Evolutionary conservation across 2,329 filamentous ascomycete species (phyloP), one percentile per base, ranked within the genome.

Genomic region (Colletotrichum truncatum): DNA sequence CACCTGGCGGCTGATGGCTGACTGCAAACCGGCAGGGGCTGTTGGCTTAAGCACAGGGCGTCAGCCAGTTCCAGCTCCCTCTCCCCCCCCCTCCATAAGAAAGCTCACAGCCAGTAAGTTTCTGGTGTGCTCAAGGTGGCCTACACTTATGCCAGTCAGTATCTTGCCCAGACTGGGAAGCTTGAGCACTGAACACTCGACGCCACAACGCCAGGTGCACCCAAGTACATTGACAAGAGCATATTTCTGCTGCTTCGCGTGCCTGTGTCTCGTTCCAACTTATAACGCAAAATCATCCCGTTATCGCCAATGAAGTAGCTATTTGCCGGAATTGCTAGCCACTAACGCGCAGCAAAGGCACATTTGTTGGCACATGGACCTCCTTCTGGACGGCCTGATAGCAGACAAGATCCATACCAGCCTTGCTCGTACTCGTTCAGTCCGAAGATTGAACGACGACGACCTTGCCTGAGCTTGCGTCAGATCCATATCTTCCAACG

Each of bases 151-250:
- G n/a, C n/a, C 25, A 26, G 30, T 39, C 36, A 61, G 48, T 26
- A 32, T 54, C 46, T 53, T 39, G 61, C 41, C 11, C 56, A 23
- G 28, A 54, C 51, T 21, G 16, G 48, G 48, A 61, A 65, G 62
- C 56, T 64, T 64, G 56, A 61, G 61, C 61, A 54, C 39, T 61
- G 61, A 39, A 48, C 61, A 61, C 49, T 30, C 48, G 39, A 54
- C 56, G 56, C 62, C 62, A 64, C 62, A 54, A 49, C 56, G 48
- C 56, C 46, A 45, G n/a, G 46, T 49, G 16, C 25, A 49, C 36
- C 8, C 36, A 18, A 46, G 14, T 21, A 25, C 21, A 14, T 23
- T 38, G 5, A 25, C 23, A 28, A 16, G n/a, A 43, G 12, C 21
- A 41, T 43, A 30, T 32, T 34, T 41, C 32, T 51, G 45, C 34